Conservation (phyloP, 768 basidiomycete species). For the Macrolepiota fuliginosa region DNA sequence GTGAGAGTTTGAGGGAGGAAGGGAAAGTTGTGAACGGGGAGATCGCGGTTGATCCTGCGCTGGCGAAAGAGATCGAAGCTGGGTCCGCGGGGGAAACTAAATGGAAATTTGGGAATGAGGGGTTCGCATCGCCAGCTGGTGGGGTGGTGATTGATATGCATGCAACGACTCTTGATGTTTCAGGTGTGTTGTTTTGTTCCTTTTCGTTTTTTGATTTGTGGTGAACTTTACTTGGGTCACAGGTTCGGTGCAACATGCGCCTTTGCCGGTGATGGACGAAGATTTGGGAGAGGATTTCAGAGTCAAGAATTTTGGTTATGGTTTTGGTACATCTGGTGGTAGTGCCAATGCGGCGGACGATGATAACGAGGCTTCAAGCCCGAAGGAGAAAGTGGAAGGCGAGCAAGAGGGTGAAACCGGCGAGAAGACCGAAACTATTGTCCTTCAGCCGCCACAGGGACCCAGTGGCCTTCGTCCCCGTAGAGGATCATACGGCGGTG, state of each 20-base stretch:
- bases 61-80: slow-evolving; percentile 1
- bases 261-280: background rate
- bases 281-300: slow-evolving; percentile 37
- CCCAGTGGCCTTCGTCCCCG: slow-evolving; percentile 1
- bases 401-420: background rate
- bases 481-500: slow-evolving; percentile 21
- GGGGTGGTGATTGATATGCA: background rate
- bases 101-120: slow-evolving; percentile 60
- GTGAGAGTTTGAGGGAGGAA: slow-evolving; percentile 2
- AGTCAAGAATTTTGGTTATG: slow-evolving; percentile 63
- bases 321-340: slow-evolving; percentile 51
- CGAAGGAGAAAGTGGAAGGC: background rate
- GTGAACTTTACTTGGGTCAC: background rate
- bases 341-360: slow-evolving; percentile 29
- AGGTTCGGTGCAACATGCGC: background rate
- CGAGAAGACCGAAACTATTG: background rate
- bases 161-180: background rate
- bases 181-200: background rate
- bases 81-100: slow-evolving; percentile 22
- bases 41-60: slow-evolving; percentile 11
- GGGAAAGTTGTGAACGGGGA: background rate
- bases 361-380: slow-evolving; percentile 20
- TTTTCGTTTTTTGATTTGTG: background rate
- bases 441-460: background rate
- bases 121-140: slow-evolving; percentile 5